Evolutionary conservation across 306 rosid species (phyloP), one percentile per base, ranked within the genome.

Genomic region (Fragaria iinumae): DNA sequence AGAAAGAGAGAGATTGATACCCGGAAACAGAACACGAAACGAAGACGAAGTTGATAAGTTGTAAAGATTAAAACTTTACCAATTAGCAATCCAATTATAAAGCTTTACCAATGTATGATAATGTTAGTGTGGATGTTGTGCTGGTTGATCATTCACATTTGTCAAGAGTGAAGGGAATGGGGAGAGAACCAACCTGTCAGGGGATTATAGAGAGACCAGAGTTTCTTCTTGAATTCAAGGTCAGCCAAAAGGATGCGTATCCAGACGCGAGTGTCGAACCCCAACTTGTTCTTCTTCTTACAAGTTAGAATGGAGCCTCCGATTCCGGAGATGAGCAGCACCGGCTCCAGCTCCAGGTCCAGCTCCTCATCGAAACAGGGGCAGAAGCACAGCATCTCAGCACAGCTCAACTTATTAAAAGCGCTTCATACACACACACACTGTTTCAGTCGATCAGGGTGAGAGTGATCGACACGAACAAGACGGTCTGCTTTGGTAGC

Each of bases 281-380:
- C 98, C 79, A 88, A 81, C 64, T 72, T 82, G 80, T 86, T 88
- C 20, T 77, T 86, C 83, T 88, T 88, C 25, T 75, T 90, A 14
- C 97, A 86, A 55, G 89, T 75, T 17, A 94, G 78, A 80, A 94
- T 89, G 85, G 98, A 94, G 62, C 98, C 98, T 3, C 95, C 98
- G 72, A 90, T 92, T 56, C 97, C 97, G 71, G 97, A 81, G 17
- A 94, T 83, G 21, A 94, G 96, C 8, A 94, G 84, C 8, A 90
- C 87, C 74, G 98, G 98, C 84, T 94, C 96, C 9, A 84, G 89
- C 53, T 60, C 77, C 18, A n/a, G 13, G 7, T 89, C 91, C 69
- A 80, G 1, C 14, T 56, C 5, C 11, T 57, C 64, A 23, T 89
- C 86, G 64, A 90, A 87, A 71, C 88, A 93, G 7, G 86, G 88